These are phyloP conservation scores for Mortierella sp. DNA, from an alignment of 371 early-diverging fungal genomes.

Conservation along the genomic window DNA sequence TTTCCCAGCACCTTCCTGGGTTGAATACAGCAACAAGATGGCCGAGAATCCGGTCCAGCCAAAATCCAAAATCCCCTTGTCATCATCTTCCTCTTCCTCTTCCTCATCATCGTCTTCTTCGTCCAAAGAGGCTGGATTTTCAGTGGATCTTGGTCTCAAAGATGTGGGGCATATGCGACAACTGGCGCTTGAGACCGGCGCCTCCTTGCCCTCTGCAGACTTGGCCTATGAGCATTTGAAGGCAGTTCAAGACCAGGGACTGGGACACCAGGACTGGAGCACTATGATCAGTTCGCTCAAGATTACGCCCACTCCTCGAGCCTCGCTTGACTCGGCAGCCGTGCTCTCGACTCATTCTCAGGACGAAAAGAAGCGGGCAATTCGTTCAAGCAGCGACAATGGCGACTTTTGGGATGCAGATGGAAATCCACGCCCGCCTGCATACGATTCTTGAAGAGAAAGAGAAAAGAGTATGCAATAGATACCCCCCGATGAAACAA, in stretches of 20 bases:
- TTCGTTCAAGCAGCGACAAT: neutral
- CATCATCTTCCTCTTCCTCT: too few relatives aligned
- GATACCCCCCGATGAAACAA: too few relatives aligned
- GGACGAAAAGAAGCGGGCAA: neutral
- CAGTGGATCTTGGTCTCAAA: slow-evolving; percentile 61
- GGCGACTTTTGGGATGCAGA: neutral
- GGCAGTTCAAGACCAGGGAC: slow-evolving; percentile 23
- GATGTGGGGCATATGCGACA: slow-evolving; percentile 58
- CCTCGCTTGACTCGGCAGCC: neutral
- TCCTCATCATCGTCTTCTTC: neutral
- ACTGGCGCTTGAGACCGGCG: slow-evolving; percentile 20
- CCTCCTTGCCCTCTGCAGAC: slow-evolving; percentile 36
- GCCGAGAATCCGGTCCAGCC: slow-evolving; percentile 43
- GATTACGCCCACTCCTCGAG: neutral
- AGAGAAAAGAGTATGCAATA: too few relatives aligned
- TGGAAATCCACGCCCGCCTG: neutral
- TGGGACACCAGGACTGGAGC: slow-evolving; percentile 45
- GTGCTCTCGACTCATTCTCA: neutral
- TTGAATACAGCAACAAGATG: slow-evolving; percentile 49
- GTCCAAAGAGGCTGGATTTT: slow-evolving; percentile 56
- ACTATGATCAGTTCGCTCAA: slow-evolving; percentile 24
- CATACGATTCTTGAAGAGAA: neutral
- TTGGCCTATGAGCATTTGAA: slow-evolving; percentile 32
- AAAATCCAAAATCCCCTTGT: too few relatives aligned
- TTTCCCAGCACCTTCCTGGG: slow-evolving; percentile 54